Base-by-base conservation (phyloP, 805 yeast genomes). In the Candida stauntonica region DNA sequence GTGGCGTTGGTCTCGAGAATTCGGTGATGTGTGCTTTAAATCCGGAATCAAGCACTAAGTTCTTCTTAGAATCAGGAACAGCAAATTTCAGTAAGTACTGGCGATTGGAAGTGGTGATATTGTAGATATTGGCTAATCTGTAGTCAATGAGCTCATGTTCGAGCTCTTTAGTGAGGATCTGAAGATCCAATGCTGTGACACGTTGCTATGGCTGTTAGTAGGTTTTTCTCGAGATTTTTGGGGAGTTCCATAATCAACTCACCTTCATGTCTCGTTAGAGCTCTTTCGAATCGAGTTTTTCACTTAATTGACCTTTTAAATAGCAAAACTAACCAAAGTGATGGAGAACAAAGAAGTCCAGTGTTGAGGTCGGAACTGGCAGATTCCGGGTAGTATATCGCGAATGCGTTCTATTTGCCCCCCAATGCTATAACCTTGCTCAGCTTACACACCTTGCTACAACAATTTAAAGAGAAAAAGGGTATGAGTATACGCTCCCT, bases 101-200 rank as follows among this genome's bases (percentile, higher is more conserved):
- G 38, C 89, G 74, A 9, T 72, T 68, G 5, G 86, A 81, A 26
- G 79, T 73, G 14, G 82, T 75, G 24, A 87, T 71, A 55, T 87
- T 88, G 62, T 91, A 89, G 38, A 91, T 81, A 60, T 91, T 91
- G 47, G 81, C 88, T 42, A 91, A 66, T 45, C 97, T 65, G 55
- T 79, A 81, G 36, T 81, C 79, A 44, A 73, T 68, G 24, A 89
- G 50, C 33, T 71, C 64, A 7, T 63, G 53, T 36, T 70, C 70
- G 31, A 89, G 70, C 60, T 91, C 98, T 16, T 70, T 63, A 1
- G 81, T 69, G 20, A 89, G 62, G 37, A 87, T 66, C 57, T 79
- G 81, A 31, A 91, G 70, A 60, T 91, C 98, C 41, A 91, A 66
- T 2, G 95, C 81, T 5, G 89, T 81, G 39, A 88, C 75, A 64